Evolutionary conservation across 257 asterid species (phyloP), one percentile per base, ranked within the genome.

Genomic region (Mentha longifolia): DNA sequence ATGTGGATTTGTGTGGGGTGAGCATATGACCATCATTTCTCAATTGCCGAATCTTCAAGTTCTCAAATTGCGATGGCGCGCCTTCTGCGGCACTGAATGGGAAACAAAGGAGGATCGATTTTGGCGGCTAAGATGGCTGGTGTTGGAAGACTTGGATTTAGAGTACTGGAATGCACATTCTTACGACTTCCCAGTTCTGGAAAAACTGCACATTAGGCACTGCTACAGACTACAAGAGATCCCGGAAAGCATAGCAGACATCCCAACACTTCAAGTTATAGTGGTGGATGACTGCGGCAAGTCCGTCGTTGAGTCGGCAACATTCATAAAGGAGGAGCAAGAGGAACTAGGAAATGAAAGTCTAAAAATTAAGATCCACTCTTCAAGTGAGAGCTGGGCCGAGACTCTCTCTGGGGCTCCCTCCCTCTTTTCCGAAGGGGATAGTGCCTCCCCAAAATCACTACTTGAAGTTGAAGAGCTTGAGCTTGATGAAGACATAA

Each of bases 1-100:
- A 0, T 47, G 74, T 42, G 67, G 63, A n/a, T 7, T 79, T n/a
- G 76, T 69, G 4, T 76, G 81, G 84, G 76, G 76, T 17, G 67
- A 22, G 25, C 25, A 76, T 1, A 80, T 80, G 76, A 9, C 50
- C 25, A 50, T 72, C 28, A 41, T 76, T 5, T 74, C 63, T 5
- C 6, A 33, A 9, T 31, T 76, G 63, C 76, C 72, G 3, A 14
- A 5, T 43, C 84, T 73, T n/a, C 51, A 28, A 45, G 45, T 28
- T 4, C 67, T 73, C 1, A 73, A 73, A 28, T 8, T 73, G 60
- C 66, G 37, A 42, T 9, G 60, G 41, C 6, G 4, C 3, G 60
- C 77, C 41, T 73, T 73, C 60, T 19, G 30, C 2, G 72, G 77
- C 17, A 59, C 28, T 6, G 51, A 25, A 16, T 73, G 77, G 77